Conservation (phyloP, 2,329 filamentous ascomycete species). For the Fusarium pseudocircinatum region DNA sequence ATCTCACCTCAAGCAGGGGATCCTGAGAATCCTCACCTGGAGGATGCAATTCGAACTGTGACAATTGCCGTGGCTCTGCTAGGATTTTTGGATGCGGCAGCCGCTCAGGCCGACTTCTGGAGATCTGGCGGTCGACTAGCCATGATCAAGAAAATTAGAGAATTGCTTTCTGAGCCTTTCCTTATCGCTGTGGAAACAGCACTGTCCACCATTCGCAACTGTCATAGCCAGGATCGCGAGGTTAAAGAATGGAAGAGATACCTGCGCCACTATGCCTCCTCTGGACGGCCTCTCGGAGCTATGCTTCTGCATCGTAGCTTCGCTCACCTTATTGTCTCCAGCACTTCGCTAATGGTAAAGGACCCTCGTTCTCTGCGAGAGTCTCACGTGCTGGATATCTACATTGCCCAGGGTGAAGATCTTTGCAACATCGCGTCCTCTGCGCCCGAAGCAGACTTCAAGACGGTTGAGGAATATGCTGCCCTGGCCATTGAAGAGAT, state of each 20-base stretch:
- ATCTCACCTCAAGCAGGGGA: slow-evolving; percentile 64
- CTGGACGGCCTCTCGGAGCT: slow-evolving; percentile 84
- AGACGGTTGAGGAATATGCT: slow-evolving; percentile 71
- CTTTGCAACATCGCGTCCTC: slow-evolving; percentile 46
- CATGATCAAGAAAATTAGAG: slow-evolving; percentile 76
- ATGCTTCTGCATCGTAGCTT: slow-evolving; percentile 92
- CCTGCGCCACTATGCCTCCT: slow-evolving; percentile 81
- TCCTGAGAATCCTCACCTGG: slow-evolving; percentile 67
- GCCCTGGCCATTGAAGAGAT: slow-evolving; percentile 84
- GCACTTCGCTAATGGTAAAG: slow-evolving; percentile 76
- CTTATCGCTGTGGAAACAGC: slow-evolving; percentile 88
- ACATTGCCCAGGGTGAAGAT: slow-evolving; percentile 68
- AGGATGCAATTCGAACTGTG: slow-evolving; percentile 74
- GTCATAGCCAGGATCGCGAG: slow-evolving; percentile 69
- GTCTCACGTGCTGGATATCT: slow-evolving; percentile 76
- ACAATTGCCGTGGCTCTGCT: slow-evolving; percentile 86
- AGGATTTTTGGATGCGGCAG: slow-evolving; percentile 87
- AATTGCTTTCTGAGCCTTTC: slow-evolving; percentile 84
- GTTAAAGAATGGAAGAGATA: slow-evolving; percentile 90
- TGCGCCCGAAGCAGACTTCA: slow-evolving; percentile 61
- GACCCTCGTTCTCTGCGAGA: slow-evolving; percentile 68
- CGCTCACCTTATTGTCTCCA: slow-evolving; percentile 83
- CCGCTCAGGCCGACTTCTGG: slow-evolving; percentile 85
- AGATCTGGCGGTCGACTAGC: slow-evolving; percentile 75
- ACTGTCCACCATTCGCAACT: slow-evolving; percentile 88